Evolutionary conservation across 768 basidiomycete species (phyloP).

Genomic region (Mycena vulgaris): DNA sequence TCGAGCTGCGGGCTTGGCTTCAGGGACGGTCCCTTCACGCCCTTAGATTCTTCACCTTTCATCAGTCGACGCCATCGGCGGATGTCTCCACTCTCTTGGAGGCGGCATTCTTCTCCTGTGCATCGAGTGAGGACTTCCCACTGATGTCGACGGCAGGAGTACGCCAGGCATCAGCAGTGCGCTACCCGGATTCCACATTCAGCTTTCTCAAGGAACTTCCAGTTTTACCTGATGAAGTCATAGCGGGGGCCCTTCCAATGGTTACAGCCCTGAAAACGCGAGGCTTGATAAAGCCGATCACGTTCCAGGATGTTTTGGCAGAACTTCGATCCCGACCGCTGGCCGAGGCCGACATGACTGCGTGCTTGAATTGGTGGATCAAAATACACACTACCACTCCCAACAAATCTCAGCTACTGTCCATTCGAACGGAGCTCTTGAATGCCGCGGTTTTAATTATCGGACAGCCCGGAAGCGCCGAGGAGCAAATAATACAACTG

Average conservation of each 20-base stretch:
- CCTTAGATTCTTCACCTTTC: slow-evolving; percentile 92
- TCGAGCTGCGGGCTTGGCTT: slow-evolving; percentile 66
- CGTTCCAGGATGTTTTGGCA: slow-evolving; percentile 85
- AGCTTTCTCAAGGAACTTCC: slow-evolving; percentile 87
- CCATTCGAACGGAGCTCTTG: slow-evolving; percentile 74
- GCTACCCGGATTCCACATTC: slow-evolving; percentile 81
- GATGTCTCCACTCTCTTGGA: slow-evolving; percentile 83
- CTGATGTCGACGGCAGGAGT: slow-evolving; percentile 86
- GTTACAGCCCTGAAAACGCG: slow-evolving; percentile 72
- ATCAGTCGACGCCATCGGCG: slow-evolving; percentile 87
- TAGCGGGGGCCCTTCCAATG: slow-evolving; percentile 70
- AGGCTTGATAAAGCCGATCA: slow-evolving; percentile 80
- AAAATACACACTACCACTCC: slow-evolving; percentile 54
- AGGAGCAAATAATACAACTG: slow-evolving; percentile 77
- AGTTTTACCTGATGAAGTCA: slow-evolving; percentile 74
- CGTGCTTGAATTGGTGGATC: slow-evolving; percentile 92
- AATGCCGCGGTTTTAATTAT: slow-evolving; percentile 76
- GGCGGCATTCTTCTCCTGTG: slow-evolving; percentile 83
- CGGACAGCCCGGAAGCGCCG: slow-evolving; percentile 48
- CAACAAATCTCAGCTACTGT: slow-evolving; percentile 54
- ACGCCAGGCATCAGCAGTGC: slow-evolving; percentile 73
- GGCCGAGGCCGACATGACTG: slow-evolving; percentile 79
- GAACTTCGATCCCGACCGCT: slow-evolving; percentile 84
- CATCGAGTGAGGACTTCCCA: slow-evolving; percentile 65
- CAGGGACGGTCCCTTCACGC: slow-evolving; percentile 79